phyloP scores from a whole-genome alignment of 495 filamentous ascomycete species.

The Aspergillus avenaceus region DNA sequence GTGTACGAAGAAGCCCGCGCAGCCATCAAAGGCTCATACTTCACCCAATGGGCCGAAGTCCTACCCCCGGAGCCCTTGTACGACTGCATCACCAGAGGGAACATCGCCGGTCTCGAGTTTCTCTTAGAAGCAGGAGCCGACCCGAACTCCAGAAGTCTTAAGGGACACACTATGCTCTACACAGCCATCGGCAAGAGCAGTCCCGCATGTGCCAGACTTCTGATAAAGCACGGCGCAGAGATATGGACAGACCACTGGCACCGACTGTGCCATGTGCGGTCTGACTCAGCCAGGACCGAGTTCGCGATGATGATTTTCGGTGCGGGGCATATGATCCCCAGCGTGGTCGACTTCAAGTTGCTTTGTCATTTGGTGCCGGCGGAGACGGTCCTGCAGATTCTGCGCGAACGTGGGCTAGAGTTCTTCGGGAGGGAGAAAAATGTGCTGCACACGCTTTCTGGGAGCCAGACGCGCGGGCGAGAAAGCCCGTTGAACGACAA shows the following conservation, averaged over 20 bases:
- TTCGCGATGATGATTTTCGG: too few relatives aligned
- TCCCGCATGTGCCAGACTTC: background rate
- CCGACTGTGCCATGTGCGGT: too few relatives aligned
- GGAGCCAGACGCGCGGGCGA: background rate
- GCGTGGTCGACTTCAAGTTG: background rate
- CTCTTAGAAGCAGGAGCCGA: background rate
- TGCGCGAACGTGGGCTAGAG: background rate
- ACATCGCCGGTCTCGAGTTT: background rate
- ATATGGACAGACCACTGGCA: too few relatives aligned
- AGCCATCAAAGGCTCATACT: background rate
- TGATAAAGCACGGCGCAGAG: background rate
- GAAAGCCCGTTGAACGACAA: background rate
- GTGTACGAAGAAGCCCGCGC: too few relatives aligned
- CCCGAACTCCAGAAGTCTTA: background rate
- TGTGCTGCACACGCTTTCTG: background rate
- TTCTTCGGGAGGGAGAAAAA: background rate
- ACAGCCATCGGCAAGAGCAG: background rate
- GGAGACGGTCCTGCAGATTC: background rate
- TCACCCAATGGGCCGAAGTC: background rate
- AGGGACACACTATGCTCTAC: background rate
- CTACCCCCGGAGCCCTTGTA: background rate
- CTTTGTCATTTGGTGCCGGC: background rate
- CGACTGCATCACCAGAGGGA: background rate
- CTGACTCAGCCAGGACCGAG: too few relatives aligned
- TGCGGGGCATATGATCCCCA: too few relatives aligned